phyloP scores from a whole-genome alignment of 2,329 filamentous ascomycete genomes.

The Sarocladium oryzae region DNA sequence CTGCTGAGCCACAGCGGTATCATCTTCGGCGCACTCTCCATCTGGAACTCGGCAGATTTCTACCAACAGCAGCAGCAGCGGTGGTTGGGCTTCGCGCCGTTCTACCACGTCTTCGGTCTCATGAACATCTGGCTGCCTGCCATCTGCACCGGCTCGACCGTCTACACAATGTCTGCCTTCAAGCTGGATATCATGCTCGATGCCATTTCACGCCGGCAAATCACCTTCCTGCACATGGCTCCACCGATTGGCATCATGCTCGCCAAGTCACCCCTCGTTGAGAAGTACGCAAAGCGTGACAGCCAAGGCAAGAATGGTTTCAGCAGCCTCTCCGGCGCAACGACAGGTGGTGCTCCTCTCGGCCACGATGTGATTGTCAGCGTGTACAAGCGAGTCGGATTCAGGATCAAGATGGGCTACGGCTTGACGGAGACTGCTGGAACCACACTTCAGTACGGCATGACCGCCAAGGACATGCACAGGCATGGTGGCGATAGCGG shows the following conservation, averaged over 20 bases:
- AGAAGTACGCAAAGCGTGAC: conserved; percentile 46
- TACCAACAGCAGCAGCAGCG: conserved; percentile 29
- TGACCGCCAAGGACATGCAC: conserved; percentile 38
- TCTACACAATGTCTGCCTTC: conserved; percentile 66
- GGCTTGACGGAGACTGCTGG: conserved; percentile 71
- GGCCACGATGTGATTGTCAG: conserved; percentile 48
- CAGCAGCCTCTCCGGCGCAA: conserved; percentile 44
- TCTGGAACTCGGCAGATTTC: conserved; percentile 44
- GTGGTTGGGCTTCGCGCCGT: conserved; percentile 60
- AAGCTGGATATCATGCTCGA: conserved; percentile 60
- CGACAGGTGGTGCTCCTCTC: conserved; percentile 59
- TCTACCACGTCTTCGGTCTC: conserved; percentile 60
- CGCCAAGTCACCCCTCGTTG: conserved; percentile 62
- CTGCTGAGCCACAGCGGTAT: conserved; percentile 63
- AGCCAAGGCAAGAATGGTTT: conserved; percentile 44
- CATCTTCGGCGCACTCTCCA: conserved; percentile 47
- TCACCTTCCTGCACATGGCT: conserved; percentile 60
- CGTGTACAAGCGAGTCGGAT: conserved; percentile 53
- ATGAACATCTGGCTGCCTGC: conserved; percentile 53
- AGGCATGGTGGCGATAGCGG: conserved; percentile 54
- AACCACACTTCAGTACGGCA: conserved; percentile 52
- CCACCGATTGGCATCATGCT: conserved; percentile 66
- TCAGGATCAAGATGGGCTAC: conserved; percentile 53
- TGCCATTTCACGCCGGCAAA: conserved; percentile 52
- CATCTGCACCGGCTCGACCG: conserved; percentile 42